These are phyloP conservation scores for Suillus alpinus DNA, from an alignment of 768 basidiomycete genomes.

Conservation along the genomic window DNA sequence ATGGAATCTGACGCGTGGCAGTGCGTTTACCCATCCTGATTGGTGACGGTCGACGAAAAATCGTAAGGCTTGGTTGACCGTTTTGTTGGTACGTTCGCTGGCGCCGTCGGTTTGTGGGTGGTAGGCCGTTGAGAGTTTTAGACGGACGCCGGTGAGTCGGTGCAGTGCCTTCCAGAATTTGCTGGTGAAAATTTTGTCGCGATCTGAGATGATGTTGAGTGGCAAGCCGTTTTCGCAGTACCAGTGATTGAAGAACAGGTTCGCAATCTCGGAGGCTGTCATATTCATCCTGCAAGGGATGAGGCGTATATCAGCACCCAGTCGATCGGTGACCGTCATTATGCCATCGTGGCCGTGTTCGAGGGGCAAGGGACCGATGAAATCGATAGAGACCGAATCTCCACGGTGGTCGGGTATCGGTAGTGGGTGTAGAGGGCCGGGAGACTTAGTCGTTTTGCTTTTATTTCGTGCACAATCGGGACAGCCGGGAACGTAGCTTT, in stretches of 20 bases:
- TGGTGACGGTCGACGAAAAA: conserved; percentile 10
- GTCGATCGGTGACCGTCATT: conserved; percentile 14
- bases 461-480: conserved; percentile 27
- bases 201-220: fast-evolving
- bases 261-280: conserved; percentile 12
- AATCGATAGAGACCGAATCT: conserved; percentile 20
- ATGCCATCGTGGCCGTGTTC: conserved; percentile 29
- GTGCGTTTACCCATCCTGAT: conserved; percentile 3
- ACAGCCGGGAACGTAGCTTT: conserved; percentile 22
- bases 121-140: conserved; percentile 22
- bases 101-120: background rate
- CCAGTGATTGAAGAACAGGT: conserved; percentile 16
- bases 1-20: conserved; percentile 12
- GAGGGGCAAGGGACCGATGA: conserved; percentile 31
- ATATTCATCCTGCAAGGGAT: conserved; percentile 8
- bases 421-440: conserved; percentile 17
- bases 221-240: background rate
- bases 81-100: conserved; percentile 20
- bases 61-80: conserved; percentile 10
- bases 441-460: conserved; percentile 5
- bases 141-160: conserved; percentile 6
- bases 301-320: conserved; percentile 10
- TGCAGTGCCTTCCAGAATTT: conserved; percentile 1
- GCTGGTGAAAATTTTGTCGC: background rate
- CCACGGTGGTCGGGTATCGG: conserved; percentile 17